Evolutionary conservation across 2,329 filamentous ascomycete species (phyloP).

Genomic region (Ceratocystis ficicola): DNA sequence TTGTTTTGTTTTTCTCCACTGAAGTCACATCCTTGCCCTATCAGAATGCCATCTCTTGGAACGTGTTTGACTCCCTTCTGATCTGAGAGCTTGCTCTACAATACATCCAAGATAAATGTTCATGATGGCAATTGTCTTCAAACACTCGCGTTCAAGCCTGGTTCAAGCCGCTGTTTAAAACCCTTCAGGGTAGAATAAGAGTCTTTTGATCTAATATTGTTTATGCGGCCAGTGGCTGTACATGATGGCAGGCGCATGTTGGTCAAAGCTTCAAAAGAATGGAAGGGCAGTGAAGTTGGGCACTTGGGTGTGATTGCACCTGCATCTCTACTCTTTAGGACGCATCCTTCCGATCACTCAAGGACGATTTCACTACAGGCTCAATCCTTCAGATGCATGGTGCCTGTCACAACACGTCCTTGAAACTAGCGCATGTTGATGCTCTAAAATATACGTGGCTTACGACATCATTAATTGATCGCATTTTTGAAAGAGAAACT

Average conservation of each 20-base stretch:
- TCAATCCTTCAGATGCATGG: neutral
- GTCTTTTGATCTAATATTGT: neutral
- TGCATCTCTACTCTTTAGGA: neutral
- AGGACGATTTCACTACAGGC: neutral
- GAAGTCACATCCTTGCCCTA: conserved; percentile 13
- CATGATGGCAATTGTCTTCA: neutral
- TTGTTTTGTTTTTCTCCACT: neutral
- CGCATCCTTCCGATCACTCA: neutral
- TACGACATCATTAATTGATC: neutral
- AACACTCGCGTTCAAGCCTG: neutral
- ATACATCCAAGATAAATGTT: neutral
- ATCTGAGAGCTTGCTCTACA: neutral
- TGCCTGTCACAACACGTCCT: neutral
- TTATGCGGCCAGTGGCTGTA: neutral
- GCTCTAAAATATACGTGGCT: neutral
- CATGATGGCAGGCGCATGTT: neutral
- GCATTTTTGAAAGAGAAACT: neutral
- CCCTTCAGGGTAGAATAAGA: neutral
- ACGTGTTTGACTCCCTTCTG: conserved; percentile 8
- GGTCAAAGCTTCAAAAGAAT: neutral
- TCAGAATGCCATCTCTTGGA: conserved; percentile 12
- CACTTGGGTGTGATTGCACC: neutral
- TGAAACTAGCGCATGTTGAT: too few species aligned
- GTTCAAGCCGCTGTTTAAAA: neutral
- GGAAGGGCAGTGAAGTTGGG: neutral